phyloP scores from a whole-genome alignment of 768 basidiomycete species.

The Mycena maculata region DNA sequence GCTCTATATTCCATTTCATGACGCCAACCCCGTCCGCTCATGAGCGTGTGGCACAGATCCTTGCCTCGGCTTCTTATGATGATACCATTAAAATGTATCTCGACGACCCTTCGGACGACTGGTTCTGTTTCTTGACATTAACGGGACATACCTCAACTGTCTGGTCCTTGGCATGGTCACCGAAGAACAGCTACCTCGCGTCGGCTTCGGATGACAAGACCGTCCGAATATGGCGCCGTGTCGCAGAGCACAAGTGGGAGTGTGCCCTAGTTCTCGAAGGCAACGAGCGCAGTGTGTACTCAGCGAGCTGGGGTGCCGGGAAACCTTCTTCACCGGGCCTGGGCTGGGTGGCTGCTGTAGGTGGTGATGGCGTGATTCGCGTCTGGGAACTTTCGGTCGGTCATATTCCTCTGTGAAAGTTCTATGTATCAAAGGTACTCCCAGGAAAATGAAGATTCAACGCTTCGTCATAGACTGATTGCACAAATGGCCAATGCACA shows the following conservation, averaged over 20 bases:
- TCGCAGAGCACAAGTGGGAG: conserved; percentile 71
- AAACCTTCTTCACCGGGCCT: conserved; percentile 48
- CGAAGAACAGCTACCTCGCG: conserved; percentile 83
- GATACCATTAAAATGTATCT: conserved; percentile 94
- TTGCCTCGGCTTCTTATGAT: conserved; percentile 97
- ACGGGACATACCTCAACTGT: conserved; percentile 89
- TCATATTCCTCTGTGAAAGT: conserved; percentile 21
- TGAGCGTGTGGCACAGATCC: conserved; percentile 67
- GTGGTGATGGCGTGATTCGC: conserved; percentile 86
- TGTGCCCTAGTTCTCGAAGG: conserved; percentile 68
- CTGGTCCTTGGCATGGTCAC: conserved; percentile 89
- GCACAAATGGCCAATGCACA: conserved; percentile 75
- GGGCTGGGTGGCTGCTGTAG: conserved; percentile 88
- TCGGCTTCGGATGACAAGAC: conserved; percentile 89
- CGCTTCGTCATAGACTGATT: conserved; percentile 61
- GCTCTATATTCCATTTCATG: conserved; percentile 32
- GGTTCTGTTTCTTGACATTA: conserved; percentile 88
- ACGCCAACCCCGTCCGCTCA: conserved; percentile 21
- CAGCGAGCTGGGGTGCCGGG: conserved; percentile 76
- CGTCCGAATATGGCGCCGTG: conserved; percentile 86
- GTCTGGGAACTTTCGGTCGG: conserved; percentile 82
- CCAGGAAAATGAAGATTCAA: conserved; percentile 43
- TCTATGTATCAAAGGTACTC: background rate
- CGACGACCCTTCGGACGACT: conserved; percentile 95
- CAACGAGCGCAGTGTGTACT: conserved; percentile 84